A percentile compares a stretch with the other conserved stretches of the same genome.
Conservation (phyloP, 1,139 yeast genomes). For the Ashbya aceris region DNA sequence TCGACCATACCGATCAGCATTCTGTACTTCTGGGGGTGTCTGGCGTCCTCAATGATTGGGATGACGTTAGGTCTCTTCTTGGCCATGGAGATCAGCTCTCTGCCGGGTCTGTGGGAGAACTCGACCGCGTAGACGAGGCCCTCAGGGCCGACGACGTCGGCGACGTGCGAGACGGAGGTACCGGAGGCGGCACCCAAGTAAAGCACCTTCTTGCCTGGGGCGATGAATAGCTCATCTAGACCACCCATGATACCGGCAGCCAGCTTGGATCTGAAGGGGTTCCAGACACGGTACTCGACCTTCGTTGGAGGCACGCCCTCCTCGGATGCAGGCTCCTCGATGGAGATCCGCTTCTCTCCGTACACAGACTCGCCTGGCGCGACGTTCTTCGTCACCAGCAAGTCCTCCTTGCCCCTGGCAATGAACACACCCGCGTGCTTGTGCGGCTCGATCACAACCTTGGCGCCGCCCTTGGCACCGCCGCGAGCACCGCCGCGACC, state of each 20-base stretch:
- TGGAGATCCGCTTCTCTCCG: slow-evolving; percentile 92
- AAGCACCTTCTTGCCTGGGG: slow-evolving; percentile 95
- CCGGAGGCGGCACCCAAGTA: slow-evolving; percentile 99
- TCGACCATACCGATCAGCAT: slow-evolving; percentile 99
- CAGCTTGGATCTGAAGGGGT: slow-evolving; percentile 98
- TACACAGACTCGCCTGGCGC: slow-evolving; percentile 98
- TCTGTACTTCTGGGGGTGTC: slow-evolving; percentile 99
- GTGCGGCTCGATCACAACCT: slow-evolving; percentile 96
- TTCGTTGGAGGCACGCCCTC: slow-evolving; percentile 88
- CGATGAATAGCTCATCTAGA: slow-evolving; percentile 92
- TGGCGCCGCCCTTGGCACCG: slow-evolving; percentile 82
- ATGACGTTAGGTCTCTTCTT: slow-evolving; percentile 99
- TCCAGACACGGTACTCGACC: slow-evolving; percentile 99
- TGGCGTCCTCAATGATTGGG: slow-evolving; percentile 98
- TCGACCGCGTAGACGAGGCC: slow-evolving; percentile 98
- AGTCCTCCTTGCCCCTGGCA: slow-evolving; percentile 99
- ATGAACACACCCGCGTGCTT: slow-evolving; percentile 97
- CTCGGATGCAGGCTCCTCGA: slow-evolving; percentile 84
- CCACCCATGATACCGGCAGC: slow-evolving; percentile 99
- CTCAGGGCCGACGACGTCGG: slow-evolving; percentile 98
- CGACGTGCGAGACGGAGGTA: slow-evolving; percentile 96
- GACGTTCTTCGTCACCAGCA: slow-evolving; percentile 88
- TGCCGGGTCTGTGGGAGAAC: slow-evolving; percentile 98
- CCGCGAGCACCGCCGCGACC: slow-evolving; percentile 77
- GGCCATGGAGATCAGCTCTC: slow-evolving; percentile 98